A percentile compares a stretch with the other conserved stretches of the same genome.
These are phyloP conservation scores for Xerocomellus intermedius DNA, from an alignment of 768 basidiomycete species.

Conservation along the genomic window DNA sequence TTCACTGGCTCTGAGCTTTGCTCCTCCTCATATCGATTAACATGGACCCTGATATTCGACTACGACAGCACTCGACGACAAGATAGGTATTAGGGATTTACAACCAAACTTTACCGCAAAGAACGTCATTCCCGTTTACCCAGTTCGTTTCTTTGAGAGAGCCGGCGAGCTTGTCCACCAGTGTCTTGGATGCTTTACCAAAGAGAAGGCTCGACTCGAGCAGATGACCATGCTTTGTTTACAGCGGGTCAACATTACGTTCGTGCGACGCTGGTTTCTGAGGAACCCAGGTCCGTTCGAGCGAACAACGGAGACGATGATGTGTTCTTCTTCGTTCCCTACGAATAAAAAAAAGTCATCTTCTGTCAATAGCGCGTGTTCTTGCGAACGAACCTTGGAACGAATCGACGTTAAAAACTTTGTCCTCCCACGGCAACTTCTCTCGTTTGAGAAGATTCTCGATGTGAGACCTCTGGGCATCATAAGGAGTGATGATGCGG, in stretches of 20 bases:
- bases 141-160: slow-evolving; percentile 11
- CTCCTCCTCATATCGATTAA: not conserved
- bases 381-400: slow-evolving; percentile 63
- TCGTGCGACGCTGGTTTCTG: slow-evolving; percentile 58
- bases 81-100: not conserved
- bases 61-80: not conserved
- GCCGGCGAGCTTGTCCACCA: slow-evolving; percentile 26
- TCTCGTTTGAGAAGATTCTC: slow-evolving; percentile 51
- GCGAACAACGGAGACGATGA: slow-evolving; percentile 70
- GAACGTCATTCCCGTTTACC: slow-evolving; percentile 11
- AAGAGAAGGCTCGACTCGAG: slow-evolving; percentile 39
- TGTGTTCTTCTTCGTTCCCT: slow-evolving; percentile 82
- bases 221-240: slow-evolving; percentile 73
- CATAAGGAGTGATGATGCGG: slow-evolving; percentile 79
- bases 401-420: slow-evolving; percentile 72
- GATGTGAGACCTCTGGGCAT: slow-evolving; percentile 59
- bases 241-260: slow-evolving; percentile 84
- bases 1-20: not conserved
- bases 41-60: not conserved
- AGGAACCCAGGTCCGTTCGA: slow-evolving; percentile 63
- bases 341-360: slow-evolving; percentile 9
- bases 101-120: not conserved
- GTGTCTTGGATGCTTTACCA: slow-evolving; percentile 15
- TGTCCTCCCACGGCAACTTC: slow-evolving; percentile 57
- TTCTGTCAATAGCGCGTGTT: not conserved